Conservation (phyloP, 1,139 yeast genomes). For the Pichia sp. region DNA sequence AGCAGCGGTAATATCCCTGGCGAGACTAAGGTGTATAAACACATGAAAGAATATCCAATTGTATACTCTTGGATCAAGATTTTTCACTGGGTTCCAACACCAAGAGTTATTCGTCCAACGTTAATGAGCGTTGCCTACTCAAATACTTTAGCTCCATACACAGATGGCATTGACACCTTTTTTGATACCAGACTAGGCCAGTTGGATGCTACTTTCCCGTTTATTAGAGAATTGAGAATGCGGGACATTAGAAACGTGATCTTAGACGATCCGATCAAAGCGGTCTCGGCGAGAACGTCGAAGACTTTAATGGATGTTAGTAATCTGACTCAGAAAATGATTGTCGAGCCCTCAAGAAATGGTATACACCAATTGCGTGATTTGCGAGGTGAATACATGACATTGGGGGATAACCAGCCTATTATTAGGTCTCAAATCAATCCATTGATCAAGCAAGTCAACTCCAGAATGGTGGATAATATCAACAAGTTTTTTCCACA, state of each 20-base stretch:
- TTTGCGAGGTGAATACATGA: constrained; percentile 21
- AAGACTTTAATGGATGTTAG: constrained; percentile 30
- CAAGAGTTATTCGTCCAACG: constrained; percentile 28
- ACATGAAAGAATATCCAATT: constrained; percentile 34
- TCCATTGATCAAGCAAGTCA: constrained; percentile 56
- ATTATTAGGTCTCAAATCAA: constrained; percentile 53
- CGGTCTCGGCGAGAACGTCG: constrained; percentile 28
- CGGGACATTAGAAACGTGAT: constrained; percentile 38
- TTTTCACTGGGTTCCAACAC: constrained; percentile 30
- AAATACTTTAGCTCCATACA: constrained; percentile 15
- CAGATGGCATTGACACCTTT: constrained; percentile 21
- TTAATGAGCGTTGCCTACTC: constrained; percentile 21
- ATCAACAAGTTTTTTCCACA: constrained; percentile 32
- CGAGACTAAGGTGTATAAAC: constrained; percentile 27
- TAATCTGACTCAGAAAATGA: constrained; percentile 28
- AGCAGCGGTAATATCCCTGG: constrained; percentile 9
- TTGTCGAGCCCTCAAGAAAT: constrained; percentile 40
- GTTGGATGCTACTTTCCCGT: constrained; percentile 34
- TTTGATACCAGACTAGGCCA: constrained; percentile 31
- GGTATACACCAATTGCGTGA: constrained; percentile 33
- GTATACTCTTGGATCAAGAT: constrained; percentile 34
- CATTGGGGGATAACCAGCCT: constrained; percentile 53
- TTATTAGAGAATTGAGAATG: constrained; percentile 33
- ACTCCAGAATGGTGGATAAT: constrained; percentile 42
- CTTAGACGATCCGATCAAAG: constrained; percentile 10